These are phyloP conservation scores for Colletotrichum acutatum DNA, from an alignment of 2,329 filamentous ascomycete species.

Conservation along the genomic window DNA sequence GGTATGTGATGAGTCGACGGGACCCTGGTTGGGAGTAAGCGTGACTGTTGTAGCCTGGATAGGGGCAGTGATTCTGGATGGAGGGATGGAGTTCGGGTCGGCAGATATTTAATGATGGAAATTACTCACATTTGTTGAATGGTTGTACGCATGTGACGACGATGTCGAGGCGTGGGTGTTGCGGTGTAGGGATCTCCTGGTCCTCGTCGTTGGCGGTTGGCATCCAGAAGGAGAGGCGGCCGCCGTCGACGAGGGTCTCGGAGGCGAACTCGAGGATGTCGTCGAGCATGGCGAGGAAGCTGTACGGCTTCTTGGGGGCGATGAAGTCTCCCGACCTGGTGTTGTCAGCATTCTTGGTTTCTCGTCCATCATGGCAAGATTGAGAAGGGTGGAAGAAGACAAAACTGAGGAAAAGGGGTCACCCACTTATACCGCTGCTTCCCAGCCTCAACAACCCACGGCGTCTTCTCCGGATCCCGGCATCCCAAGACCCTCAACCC, in stretches of 20 bases:
- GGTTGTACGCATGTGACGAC: conserved; percentile 83
- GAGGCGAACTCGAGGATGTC: conserved; percentile 89
- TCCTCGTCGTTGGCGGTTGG: conserved; percentile 86
- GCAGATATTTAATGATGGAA: neutral
- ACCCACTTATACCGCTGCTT: conserved; percentile 74
- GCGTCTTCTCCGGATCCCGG: conserved; percentile 71
- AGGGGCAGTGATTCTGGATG: neutral
- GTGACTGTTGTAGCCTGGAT: neutral
- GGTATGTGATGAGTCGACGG: conserved; percentile 87
- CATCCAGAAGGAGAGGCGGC: conserved; percentile 95
- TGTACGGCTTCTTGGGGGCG: conserved; percentile 91
- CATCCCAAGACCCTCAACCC: conserved; percentile 88
- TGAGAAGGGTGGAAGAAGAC: neutral
- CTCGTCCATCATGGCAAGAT: neutral
- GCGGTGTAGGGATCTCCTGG: conserved; percentile 79
- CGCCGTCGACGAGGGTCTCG: conserved; percentile 79
- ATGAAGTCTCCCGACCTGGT: conserved; percentile 74
- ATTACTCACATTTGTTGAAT: conserved; percentile 85
- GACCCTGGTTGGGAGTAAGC: conserved; percentile 71
- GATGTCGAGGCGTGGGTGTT: conserved; percentile 79
- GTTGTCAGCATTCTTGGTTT: conserved; percentile 33
- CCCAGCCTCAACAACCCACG: conserved; percentile 75
- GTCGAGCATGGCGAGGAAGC: conserved; percentile 88
- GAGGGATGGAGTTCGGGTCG: no score
- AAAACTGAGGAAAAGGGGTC: conserved; percentile 36